These are phyloP conservation scores for Pythium grandisporangium DNA, from an alignment of 352 stramenopile genomes.

Conservation along the genomic window DNA sequence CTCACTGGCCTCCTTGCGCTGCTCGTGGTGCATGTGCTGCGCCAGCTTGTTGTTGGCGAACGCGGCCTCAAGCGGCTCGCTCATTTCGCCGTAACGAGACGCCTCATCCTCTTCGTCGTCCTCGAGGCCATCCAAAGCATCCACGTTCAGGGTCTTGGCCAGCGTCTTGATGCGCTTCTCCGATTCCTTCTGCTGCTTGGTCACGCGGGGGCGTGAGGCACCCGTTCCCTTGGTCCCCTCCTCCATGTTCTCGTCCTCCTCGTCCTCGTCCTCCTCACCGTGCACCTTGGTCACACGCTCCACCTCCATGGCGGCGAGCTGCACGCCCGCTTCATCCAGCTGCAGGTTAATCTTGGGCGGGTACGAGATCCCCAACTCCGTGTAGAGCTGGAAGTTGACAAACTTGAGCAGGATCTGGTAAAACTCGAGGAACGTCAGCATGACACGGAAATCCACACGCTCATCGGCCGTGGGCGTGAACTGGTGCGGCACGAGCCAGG, in stretches of 20 bases:
- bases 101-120: slow-evolving; percentile 65
- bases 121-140: slow-evolving; percentile 51
- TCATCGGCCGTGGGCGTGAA: slow-evolving; percentile 96
- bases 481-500: slow-evolving; percentile 97
- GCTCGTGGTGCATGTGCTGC: slow-evolving; percentile 67
- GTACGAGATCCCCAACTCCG: slow-evolving; percentile 91
- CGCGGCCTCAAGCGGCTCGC: slow-evolving; percentile 86
- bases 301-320: slow-evolving; percentile 60
- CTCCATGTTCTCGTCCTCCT: slow-evolving; percentile 18
- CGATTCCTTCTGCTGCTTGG: slow-evolving; percentile 81
- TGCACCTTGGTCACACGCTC: slow-evolving; percentile 37
- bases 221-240: slow-evolving; percentile 19
- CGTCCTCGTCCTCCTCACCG: slow-evolving; percentile 16
- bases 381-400: slow-evolving; percentile 98
- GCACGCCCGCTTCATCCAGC: slow-evolving; percentile 62
- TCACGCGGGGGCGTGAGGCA: slow-evolving; percentile 18
- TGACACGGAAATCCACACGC: slow-evolving; percentile 98
- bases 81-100: slow-evolving; percentile 75
- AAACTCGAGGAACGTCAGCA: slow-evolving; percentile 99
- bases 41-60: slow-evolving; percentile 77
- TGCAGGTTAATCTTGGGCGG: slow-evolving; percentile 88
- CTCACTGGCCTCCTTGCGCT: slow-evolving; percentile 69
- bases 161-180: slow-evolving; percentile 82
- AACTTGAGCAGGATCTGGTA: slow-evolving; percentile 98
- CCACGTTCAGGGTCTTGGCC: slow-evolving; percentile 20